These are phyloP conservation scores for Skeletonema tropicum DNA, from an alignment of 108 stramenopile species.

Conservation along the genomic window DNA sequence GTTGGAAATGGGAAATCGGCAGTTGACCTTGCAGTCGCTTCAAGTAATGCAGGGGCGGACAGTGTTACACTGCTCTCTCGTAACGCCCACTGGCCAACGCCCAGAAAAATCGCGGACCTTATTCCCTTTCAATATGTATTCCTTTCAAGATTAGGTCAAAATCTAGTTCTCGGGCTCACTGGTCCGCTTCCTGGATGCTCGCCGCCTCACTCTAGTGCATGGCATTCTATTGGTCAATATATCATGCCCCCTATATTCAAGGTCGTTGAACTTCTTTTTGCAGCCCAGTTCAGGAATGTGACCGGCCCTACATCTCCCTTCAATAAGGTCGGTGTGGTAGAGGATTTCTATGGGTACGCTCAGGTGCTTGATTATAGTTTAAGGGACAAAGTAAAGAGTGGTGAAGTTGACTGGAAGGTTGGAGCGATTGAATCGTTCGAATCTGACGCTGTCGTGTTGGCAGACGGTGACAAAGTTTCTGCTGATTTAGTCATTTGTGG, in stretches of 20 bases:
- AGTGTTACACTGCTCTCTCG: conserved; percentile 31
- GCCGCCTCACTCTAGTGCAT: not conserved
- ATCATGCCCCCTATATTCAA: conserved; percentile 34
- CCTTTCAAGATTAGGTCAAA: conserved; percentile 27
- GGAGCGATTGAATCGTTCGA: conserved; percentile 26
- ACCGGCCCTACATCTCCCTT: conserved; percentile 6
- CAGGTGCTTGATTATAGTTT: conserved; percentile 22
- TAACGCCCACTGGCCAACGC: conserved; percentile 38
- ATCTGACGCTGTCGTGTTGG: conserved; percentile 4
- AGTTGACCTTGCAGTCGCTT: conserved; percentile 21
- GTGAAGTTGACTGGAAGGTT: conserved; percentile 22
- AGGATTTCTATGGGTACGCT: conserved; percentile 43
- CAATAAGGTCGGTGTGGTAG: conserved; percentile 26
- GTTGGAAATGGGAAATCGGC: conserved; percentile 23
- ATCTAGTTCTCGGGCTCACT: conserved; percentile 11
- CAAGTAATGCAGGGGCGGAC: conserved; percentile 24
- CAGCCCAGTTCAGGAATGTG: conserved; percentile 27
- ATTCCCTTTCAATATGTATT: conserved; percentile 46
- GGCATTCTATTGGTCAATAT: conserved; percentile 3
- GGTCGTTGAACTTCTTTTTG: conserved; percentile 36
- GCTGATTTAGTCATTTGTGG: conserved; percentile 35
- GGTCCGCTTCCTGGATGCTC: conserved; percentile 25
- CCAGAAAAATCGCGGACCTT: conserved; percentile 28
- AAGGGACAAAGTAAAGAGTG: conserved; percentile 16
- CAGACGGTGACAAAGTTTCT: conserved; percentile 7